Percentiles rank a stretch among this genome's conserved stretches.
Conservation (phyloP, 139 green algal species). For the Astrephomene gubernaculifera region DNA sequence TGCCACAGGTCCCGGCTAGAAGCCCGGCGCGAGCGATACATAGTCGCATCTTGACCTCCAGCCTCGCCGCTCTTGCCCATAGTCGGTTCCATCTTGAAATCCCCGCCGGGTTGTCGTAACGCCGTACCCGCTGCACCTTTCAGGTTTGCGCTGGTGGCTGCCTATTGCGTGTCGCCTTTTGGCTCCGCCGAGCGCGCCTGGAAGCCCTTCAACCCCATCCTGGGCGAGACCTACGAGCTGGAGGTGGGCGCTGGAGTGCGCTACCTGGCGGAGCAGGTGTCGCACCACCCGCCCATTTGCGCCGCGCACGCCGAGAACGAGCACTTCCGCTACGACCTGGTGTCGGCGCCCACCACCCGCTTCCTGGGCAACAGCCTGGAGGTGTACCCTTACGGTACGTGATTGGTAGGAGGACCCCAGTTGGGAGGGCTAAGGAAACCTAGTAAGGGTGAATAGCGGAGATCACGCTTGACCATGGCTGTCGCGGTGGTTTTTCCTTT, state of each 20-base stretch:
- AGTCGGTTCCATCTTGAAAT: too few species aligned
- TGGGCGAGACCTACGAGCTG: constrained; percentile 98
- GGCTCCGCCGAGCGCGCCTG: constrained; percentile 89
- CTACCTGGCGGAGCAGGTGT: constrained; percentile 96
- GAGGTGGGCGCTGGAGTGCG: constrained; percentile 69
- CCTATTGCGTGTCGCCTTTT: constrained; percentile 93
- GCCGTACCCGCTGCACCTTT: too few species aligned
- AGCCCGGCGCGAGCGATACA: too few species aligned
- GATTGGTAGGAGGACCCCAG: too few species aligned
- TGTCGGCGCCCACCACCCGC: constrained; percentile 95
- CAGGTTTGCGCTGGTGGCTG: constrained; percentile 88
- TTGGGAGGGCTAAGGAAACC: too few species aligned
- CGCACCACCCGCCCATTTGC: constrained; percentile 93
- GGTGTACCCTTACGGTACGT: constrained; percentile 88
- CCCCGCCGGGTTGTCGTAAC: too few species aligned
- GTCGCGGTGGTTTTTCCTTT: too few species aligned
- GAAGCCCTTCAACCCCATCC: constrained; percentile 99
- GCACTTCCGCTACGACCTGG: constrained; percentile 93
- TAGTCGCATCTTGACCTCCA: too few species aligned
- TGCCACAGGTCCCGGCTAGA: too few species aligned
- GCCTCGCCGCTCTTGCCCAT: too few species aligned
- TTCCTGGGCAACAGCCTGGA: constrained; percentile 98
- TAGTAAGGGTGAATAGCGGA: too few species aligned
- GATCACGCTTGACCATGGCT: too few species aligned
- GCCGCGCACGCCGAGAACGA: constrained; percentile 89